These are phyloP conservation scores for Mesembryanthemum crystallinum DNA, from an alignment of 148 eudicot genomes.

Conservation along the genomic window DNA sequence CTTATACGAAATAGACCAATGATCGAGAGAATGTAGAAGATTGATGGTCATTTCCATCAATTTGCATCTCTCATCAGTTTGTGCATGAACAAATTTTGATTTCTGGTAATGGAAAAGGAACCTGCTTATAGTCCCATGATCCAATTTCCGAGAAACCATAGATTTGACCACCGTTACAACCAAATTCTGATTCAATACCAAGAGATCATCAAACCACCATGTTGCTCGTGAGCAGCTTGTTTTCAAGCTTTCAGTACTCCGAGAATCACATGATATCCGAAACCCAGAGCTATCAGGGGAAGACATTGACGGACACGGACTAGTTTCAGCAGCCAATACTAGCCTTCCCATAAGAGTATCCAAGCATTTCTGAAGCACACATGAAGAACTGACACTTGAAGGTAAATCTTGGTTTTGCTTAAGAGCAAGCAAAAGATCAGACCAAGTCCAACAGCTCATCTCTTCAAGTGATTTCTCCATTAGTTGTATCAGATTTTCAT, in stretches of 20 bases:
- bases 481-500: constrained; percentile 46
- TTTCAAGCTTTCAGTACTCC: constrained; percentile 71
- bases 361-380: constrained; percentile 43
- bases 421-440: constrained; percentile 57
- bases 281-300: constrained; percentile 65
- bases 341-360: constrained; percentile 52
- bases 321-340: constrained; percentile 47
- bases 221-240: constrained; percentile 38
- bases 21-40: constrained; percentile 46
- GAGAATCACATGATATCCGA: constrained; percentile 58
- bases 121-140: constrained; percentile 47
- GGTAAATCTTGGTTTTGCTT: constrained; percentile 45
- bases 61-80: constrained; percentile 40
- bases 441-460: constrained; percentile 61
- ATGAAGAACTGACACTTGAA: constrained; percentile 21
- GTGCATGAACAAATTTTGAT: constrained; percentile 35
- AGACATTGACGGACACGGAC: constrained; percentile 58
- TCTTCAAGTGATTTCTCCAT: constrained; percentile 49
- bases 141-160: constrained; percentile 50
- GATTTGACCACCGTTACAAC: constrained; percentile 33
- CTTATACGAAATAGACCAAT: constrained; percentile 40
- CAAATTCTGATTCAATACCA: constrained; percentile 29
- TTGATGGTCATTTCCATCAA: constrained; percentile 46
- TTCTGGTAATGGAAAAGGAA: constrained; percentile 77
- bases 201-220: constrained; percentile 84